phyloP scores from a whole-genome alignment of 176 grass and related monocot genomes.

The Cenchrus americanus region DNA sequence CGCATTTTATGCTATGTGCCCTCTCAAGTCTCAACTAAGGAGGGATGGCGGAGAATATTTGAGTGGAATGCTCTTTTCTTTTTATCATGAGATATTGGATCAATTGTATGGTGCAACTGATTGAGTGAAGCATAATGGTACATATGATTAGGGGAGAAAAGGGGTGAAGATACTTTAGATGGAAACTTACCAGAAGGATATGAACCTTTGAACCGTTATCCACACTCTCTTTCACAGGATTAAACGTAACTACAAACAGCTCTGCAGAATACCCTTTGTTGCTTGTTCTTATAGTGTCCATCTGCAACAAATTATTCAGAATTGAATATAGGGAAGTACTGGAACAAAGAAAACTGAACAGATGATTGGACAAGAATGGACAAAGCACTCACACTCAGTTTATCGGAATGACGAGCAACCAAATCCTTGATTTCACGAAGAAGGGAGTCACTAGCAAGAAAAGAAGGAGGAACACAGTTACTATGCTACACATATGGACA shows the following conservation, averaged over 20 bases:
- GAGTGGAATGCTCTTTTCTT: background rate
- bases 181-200: conserved; percentile 88
- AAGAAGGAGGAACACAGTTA: conserved; percentile 5
- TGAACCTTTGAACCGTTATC: conserved; percentile 61
- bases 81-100: background rate
- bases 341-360: background rate
- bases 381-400: conserved; percentile 63
- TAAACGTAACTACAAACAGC: conserved; percentile 80
- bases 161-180: background rate
- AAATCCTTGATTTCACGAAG: conserved; percentile 67
- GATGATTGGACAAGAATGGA: background rate
- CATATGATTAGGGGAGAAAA: background rate
- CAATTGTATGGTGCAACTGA: background rate
- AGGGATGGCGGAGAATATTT: background rate
- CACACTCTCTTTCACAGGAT: conserved; percentile 49
- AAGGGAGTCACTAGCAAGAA: conserved; percentile 63
- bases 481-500: background rate
- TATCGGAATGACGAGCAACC: conserved; percentile 72
- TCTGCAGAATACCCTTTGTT: conserved; percentile 80
- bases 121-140: background rate
- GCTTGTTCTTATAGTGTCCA: conserved; percentile 69
- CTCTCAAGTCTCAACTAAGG: background rate
- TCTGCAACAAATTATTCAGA: conserved; percentile 49
- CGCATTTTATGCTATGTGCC: background rate
- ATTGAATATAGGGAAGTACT: background rate